Base-by-base conservation (phyloP, 345 rosid species). In the Syzygium oleosum region DNA sequence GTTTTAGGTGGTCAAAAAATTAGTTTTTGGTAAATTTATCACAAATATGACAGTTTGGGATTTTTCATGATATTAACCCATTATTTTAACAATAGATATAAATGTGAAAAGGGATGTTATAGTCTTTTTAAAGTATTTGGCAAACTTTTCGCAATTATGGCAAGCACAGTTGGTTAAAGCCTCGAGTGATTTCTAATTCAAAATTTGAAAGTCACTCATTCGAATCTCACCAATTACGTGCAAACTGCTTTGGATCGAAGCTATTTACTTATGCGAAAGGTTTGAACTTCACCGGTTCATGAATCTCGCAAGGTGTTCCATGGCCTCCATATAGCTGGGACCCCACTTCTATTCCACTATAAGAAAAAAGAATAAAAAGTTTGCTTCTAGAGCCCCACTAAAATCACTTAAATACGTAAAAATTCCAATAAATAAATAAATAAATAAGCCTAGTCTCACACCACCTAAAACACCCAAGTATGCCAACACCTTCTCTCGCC, bases 141-240 rank as follows among this genome's bases (percentile, higher is more conserved):
- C 31, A 38, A 34, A 11, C 63, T 38, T 34, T 0, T 73, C 12
- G 2, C 19, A 15, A 63, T 59, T 68, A 68, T 17, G 43, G 38
- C 6, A 13, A 25, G 31, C 29, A 2, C 15, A 58, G 17, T 16
- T 9, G 14, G 19, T 12, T 73, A 73, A 73, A 73, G 9, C 10
- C 46, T 73, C 49, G 1, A 38, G 14, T 73, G 13, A 38, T 73
- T 73, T 73, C 22, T 38, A 9, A 73, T 4, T 73, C 5, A 7
- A 19, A 11, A 73, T 19, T 3, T 6, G 2, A 34, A 68, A 17
- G 19, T 38, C 6, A 38, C 23, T 1, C 14, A 0, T 38, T 73
- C 0, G 2, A 19, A 34, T 73, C 4, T 0, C 7, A 38, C 3
- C 2, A 10, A 38, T 34, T 19, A 73, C 3, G 3, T 19, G 11